phyloP scores from a whole-genome alignment of 805 yeast species.

The Barnettozyma sp. region DNA sequence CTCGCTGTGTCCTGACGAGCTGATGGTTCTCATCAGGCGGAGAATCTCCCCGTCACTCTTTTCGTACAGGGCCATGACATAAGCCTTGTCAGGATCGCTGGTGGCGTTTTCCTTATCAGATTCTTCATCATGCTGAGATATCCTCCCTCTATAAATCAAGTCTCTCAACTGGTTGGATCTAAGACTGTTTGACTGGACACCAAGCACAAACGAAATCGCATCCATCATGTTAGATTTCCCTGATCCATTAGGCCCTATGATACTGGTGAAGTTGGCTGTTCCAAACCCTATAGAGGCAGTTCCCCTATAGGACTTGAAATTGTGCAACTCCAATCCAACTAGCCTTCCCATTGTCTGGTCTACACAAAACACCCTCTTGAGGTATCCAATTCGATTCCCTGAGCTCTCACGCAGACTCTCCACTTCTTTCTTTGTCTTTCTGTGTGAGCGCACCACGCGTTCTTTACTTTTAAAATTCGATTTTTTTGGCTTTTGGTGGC shows the following conservation, averaged over 20 bases:
- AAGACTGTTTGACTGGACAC: conserved; percentile 67
- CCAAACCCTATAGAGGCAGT: conserved; percentile 76
- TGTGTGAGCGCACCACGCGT: too few species aligned
- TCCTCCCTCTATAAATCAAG: conserved; percentile 70
- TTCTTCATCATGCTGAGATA: conserved; percentile 26
- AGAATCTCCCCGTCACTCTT: conserved; percentile 51
- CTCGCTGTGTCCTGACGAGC: conserved; percentile 52
- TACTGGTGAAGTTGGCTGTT: conserved; percentile 73
- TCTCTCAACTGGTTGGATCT: conserved; percentile 71
- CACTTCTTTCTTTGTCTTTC: too few species aligned
- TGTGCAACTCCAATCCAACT: conserved; percentile 67
- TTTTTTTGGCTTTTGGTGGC: too few species aligned
- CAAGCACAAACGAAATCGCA: conserved; percentile 91
- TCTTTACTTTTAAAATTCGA: too few species aligned
- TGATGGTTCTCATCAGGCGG: conserved; percentile 56
- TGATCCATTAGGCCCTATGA: conserved; percentile 98
- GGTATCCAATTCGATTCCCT: too few species aligned
- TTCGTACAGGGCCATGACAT: conserved; percentile 74
- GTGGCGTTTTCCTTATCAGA: conserved; percentile 17
- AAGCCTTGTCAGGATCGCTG: conserved; percentile 44
- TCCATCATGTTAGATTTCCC: conserved; percentile 98
- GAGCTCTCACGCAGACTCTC: too few species aligned
- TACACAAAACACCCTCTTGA: too few species aligned
- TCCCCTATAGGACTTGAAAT: conserved; percentile 90
- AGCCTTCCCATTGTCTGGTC: conserved; percentile 95